phyloP scores from a whole-genome alignment of 2,329 filamentous ascomycete species.

The Monilinia vaccinii-corymbosi region DNA sequence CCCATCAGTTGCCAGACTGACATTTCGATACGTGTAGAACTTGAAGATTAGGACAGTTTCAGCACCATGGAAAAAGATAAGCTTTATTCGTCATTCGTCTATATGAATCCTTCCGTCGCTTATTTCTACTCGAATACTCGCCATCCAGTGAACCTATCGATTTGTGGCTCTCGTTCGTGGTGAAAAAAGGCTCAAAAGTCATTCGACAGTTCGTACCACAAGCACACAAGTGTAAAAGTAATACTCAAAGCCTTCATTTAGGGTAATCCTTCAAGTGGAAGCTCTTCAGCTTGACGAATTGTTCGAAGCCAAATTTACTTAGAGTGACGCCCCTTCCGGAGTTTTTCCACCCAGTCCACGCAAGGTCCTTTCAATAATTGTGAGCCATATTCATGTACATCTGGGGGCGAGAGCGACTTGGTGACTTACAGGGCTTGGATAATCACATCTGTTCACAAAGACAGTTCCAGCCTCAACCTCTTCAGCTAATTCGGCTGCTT shows the following conservation, averaged over 20 bases:
- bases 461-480: constrained; percentile 87
- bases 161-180: constrained; percentile 3
- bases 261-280: constrained; percentile 82
- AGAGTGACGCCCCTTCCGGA: constrained; percentile 87
- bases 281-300: constrained; percentile 94
- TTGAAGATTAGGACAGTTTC: background rate
- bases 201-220: constrained; percentile 7
- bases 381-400: constrained; percentile 19
- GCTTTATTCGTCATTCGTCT: constrained; percentile 8
- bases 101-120: constrained; percentile 9
- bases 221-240: constrained; percentile 6
- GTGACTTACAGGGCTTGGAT: constrained; percentile 71
- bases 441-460: constrained; percentile 93
- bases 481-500: constrained; percentile 67
- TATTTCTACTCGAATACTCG: background rate
- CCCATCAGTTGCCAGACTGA: constrained; percentile 6
- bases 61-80: background rate
- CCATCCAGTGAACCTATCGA: constrained; percentile 1
- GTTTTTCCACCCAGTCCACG: constrained; percentile 98
- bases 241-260: constrained; percentile 31
- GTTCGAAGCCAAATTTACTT: constrained; percentile 84
- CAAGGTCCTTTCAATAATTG: constrained; percentile 56
- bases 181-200: constrained; percentile 5
- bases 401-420: constrained; percentile 35
- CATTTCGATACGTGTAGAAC: constrained; percentile 4